These are phyloP conservation scores for Auricularia sp. DNA, from an alignment of 768 basidiomycete genomes.

Conservation along the genomic window DNA sequence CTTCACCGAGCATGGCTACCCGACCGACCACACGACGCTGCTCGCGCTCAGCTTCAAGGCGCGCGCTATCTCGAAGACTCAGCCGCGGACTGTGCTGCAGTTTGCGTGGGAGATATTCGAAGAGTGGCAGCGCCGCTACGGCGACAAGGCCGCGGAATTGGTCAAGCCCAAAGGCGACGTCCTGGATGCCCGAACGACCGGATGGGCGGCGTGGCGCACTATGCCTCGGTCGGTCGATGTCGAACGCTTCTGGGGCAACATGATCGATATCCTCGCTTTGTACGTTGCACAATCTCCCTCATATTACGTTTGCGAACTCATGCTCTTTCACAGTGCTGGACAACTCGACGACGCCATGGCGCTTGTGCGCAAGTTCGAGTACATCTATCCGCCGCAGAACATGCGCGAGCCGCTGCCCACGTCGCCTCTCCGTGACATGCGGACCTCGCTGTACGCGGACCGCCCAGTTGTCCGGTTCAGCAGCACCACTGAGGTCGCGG, in stretches of 20 bases:
- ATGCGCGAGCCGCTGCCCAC: constrained; percentile 35
- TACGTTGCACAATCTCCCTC: constrained; percentile 28
- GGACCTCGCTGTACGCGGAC: constrained; percentile 41
- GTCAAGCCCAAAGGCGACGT: background rate
- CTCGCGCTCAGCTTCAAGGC: constrained; percentile 44
- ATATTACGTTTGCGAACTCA: constrained; percentile 29
- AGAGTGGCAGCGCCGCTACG: constrained; percentile 37
- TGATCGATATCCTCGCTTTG: constrained; percentile 57
- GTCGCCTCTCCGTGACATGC: constrained; percentile 45
- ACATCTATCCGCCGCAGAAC: constrained; percentile 50
- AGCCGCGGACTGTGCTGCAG: constrained; percentile 36
- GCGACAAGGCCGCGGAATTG: background rate
- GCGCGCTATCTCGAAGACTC: constrained; percentile 18
- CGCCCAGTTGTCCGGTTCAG: constrained; percentile 67
- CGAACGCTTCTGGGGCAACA: constrained; percentile 59
- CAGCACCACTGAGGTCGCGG: constrained; percentile 47
- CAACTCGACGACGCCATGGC: constrained; percentile 37
- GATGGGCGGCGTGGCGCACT: background rate
- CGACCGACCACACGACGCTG: constrained; percentile 55
- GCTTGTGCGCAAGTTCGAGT: constrained; percentile 51
- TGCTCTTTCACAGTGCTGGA: constrained; percentile 11
- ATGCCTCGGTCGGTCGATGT: constrained; percentile 18
- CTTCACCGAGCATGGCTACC: constrained; percentile 37
- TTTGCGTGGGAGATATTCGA: constrained; percentile 60
- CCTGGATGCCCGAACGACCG: background rate